Evolutionary conservation across 192 early-diverging fungal species (phyloP).

Genomic region (Spizellomyces sp.): DNA sequence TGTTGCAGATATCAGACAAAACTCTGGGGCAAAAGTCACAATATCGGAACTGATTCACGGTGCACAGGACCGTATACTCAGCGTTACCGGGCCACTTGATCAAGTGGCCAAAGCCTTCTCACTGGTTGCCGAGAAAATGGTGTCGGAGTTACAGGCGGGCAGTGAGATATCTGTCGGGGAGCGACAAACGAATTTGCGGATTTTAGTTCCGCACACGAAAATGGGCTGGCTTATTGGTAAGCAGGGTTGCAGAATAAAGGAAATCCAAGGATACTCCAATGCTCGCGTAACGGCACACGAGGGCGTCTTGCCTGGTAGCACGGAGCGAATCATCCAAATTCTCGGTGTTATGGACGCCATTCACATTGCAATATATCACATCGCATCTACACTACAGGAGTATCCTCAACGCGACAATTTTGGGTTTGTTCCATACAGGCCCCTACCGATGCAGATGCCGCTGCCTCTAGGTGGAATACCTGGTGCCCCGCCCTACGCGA

Average conservation of each 20-base stretch:
- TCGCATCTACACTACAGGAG: conserved; percentile 36
- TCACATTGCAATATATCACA: conserved; percentile 70
- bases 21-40: conserved; percentile 85
- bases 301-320: conserved; percentile 89
- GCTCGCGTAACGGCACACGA: conserved; percentile 86
- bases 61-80: conserved; percentile 77
- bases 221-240: conserved; percentile 92
- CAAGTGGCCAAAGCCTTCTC: conserved; percentile 69
- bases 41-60: conserved; percentile 89
- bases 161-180: conserved; percentile 31
- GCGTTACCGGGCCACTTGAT: conserved; percentile 47
- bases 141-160: conserved; percentile 44
- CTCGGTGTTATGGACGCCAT: conserved; percentile 84
- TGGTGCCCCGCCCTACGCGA: not conserved
- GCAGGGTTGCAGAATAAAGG: conserved; percentile 90
- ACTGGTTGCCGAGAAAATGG: conserved; percentile 62
- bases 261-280: conserved; percentile 89
- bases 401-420: conserved; percentile 5
- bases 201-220: conserved; percentile 87
- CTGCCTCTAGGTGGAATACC: not conserved
- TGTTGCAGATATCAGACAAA: conserved; percentile 85
- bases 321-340: conserved; percentile 90
- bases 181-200: conserved; percentile 67
- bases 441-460: conserved; percentile 3
- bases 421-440: not conserved